These are phyloP conservation scores for Podospora pseudopauciseta DNA, from an alignment of 495 filamentous ascomycete genomes.

Conservation along the genomic window DNA sequence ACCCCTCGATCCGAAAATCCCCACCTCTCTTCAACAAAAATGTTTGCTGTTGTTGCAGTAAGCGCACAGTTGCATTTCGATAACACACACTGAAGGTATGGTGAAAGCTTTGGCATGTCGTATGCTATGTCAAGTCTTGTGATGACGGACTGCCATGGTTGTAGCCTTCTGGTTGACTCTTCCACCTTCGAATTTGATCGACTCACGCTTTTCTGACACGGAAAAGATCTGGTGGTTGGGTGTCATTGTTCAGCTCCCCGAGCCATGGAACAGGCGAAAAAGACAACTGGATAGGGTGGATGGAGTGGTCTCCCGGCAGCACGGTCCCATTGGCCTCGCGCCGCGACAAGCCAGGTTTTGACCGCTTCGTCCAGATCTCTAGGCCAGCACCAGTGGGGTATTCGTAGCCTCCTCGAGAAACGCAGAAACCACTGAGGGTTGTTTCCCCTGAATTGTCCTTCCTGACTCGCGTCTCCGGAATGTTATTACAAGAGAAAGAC, in stretches of 20 bases:
- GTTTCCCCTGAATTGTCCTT: background rate
- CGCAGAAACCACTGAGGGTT: slow-evolving; percentile 12
- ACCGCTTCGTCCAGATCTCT: slow-evolving; percentile 21
- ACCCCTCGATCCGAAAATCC: slow-evolving; percentile 8
- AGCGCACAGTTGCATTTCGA: slow-evolving; percentile 2
- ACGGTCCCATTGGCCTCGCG: slow-evolving; percentile 17
- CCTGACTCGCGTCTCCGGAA: slow-evolving; percentile 3
- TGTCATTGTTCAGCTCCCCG: background rate
- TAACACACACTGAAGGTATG: background rate
- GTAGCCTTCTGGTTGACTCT: background rate
- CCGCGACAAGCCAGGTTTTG: slow-evolving; percentile 11
- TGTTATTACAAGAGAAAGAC: background rate
- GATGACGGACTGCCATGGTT: background rate
- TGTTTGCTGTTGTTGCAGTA: slow-evolving; percentile 3
- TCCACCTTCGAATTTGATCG: background rate
- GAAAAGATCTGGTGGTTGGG: slow-evolving; percentile 6
- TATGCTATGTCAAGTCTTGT: too few species aligned
- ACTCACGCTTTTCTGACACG: background rate
- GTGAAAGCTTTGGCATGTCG: too few species aligned
- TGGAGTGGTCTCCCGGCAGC: slow-evolving; percentile 15
- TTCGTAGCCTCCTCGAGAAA: slow-evolving; percentile 2
- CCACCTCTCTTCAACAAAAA: slow-evolving; percentile 9
- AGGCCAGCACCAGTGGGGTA: slow-evolving; percentile 16
- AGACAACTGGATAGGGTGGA: background rate
- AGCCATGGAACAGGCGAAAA: background rate